These are phyloP conservation scores for Blastocystis hominis DNA, from an alignment of 352 stramenopile genomes.

Conservation along the genomic window DNA sequence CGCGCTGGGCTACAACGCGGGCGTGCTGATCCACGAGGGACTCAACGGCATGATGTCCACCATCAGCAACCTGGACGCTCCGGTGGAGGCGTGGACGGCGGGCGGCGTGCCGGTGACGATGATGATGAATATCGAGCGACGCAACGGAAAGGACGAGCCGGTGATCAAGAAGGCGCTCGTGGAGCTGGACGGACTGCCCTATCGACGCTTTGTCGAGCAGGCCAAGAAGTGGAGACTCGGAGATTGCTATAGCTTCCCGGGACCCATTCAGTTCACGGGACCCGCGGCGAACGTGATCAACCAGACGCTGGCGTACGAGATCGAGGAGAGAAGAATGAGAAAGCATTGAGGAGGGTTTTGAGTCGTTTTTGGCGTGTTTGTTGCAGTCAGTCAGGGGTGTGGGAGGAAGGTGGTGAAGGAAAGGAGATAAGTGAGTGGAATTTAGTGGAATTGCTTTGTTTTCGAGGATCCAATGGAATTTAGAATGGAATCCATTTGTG, in stretches of 20 bases:
- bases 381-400: too few relatives aligned
- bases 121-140: slow-evolving; percentile 65
- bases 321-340: not conserved
- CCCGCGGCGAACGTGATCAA: slow-evolving; percentile 58
- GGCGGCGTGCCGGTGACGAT: slow-evolving; percentile 64
- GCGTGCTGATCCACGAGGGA: slow-evolving; percentile 61
- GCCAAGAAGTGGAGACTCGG: slow-evolving; percentile 63
- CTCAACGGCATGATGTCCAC: slow-evolving; percentile 59
- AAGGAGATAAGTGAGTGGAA: too few relatives aligned
- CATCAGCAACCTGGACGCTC: slow-evolving; percentile 47
- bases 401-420: too few relatives aligned
- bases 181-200: slow-evolving; percentile 63
- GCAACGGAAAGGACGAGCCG: slow-evolving; percentile 64
- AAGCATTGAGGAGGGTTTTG: too few relatives aligned
- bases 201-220: slow-evolving; percentile 60
- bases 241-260: slow-evolving; percentile 64
- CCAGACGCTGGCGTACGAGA: slow-evolving; percentile 32
- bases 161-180: slow-evolving; percentile 65
- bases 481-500: too few relatives aligned
- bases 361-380: too few relatives aligned
- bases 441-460: too few relatives aligned
- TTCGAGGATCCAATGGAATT: too few relatives aligned
- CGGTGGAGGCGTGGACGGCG: slow-evolving; percentile 62
- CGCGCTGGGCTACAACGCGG: slow-evolving; percentile 63
- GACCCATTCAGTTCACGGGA: slow-evolving; percentile 65